Percentiles rank a stretch among this genome's conserved stretches.
These are phyloP conservation scores for Russula brevipes DNA, from an alignment of 768 basidiomycete genomes.

Conservation along the genomic window DNA sequence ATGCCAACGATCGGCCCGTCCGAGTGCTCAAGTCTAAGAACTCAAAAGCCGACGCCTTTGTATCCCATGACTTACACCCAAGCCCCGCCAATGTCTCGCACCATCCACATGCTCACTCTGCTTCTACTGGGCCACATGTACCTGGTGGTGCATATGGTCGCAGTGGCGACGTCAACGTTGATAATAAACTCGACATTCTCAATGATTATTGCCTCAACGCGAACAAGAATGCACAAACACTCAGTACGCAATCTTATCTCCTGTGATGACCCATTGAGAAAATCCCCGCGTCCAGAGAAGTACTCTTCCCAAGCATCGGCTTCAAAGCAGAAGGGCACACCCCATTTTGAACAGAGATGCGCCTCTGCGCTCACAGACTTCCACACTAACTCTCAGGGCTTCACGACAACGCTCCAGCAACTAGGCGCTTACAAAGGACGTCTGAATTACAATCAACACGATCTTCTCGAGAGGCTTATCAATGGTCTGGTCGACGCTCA, in stretches of 20 bases:
- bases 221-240: slow-evolving; percentile 26
- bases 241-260: slow-evolving; percentile 27
- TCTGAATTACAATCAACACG: slow-evolving; percentile 43
- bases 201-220: slow-evolving; percentile 28
- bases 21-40: slow-evolving; percentile 16
- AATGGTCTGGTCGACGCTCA: slow-evolving; percentile 45
- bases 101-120: not conserved
- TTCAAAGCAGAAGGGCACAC: slow-evolving; percentile 28
- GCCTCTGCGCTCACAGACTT: slow-evolving; percentile 35
- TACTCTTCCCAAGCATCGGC: slow-evolving; percentile 33
- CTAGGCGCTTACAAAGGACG: slow-evolving; percentile 44
- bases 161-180: slow-evolving; percentile 20
- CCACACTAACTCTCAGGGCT: slow-evolving; percentile 34
- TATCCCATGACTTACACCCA: not conserved
- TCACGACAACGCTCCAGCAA: slow-evolving; percentile 30
- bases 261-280: not conserved
- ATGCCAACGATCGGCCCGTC: slow-evolving; percentile 20
- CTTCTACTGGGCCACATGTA: not conserved
- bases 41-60: slow-evolving; percentile 6
- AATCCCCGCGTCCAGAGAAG: not conserved
- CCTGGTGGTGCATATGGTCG: not conserved
- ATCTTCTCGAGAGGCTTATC: slow-evolving; percentile 44
- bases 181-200: slow-evolving; percentile 28
- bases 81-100: slow-evolving; percentile 2
- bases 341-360: slow-evolving; percentile 41